Conservation (phyloP, 305 asterid genomes). For the Nicotiana rustica region DNA sequence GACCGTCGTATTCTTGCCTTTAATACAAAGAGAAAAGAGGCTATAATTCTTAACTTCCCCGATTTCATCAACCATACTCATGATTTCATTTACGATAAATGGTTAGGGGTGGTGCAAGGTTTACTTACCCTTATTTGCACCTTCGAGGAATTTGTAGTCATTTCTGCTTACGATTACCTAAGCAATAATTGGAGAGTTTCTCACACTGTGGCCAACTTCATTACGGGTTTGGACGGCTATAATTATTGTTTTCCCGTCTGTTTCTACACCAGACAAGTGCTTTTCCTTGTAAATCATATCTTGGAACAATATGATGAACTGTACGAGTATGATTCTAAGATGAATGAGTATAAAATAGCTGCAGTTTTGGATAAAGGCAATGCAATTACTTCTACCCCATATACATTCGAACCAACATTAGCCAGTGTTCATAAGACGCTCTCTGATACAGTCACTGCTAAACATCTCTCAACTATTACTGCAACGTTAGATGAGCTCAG, state of each 20-base stretch:
- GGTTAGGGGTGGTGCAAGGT: background rate
- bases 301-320: too few relatives aligned
- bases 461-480: background rate
- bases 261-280: background rate
- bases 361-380: background rate
- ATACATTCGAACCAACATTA: background rate
- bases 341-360: background rate
- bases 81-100: background rate
- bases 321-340: background rate
- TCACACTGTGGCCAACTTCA: background rate
- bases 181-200: background rate
- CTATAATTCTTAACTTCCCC: background rate
- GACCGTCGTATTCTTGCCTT: too few relatives aligned
- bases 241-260: too few relatives aligned
- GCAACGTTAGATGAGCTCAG: background rate
- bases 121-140: conserved; percentile 14
- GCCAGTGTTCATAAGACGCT: background rate
- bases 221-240: background rate
- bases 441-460: background rate
- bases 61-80: background rate
- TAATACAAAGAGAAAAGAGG: background rate
- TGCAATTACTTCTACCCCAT: background rate
- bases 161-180: background rate
- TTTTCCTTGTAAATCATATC: background rate
- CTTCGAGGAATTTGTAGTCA: background rate